These are phyloP conservation scores for Sporisorium graminicola DNA, from an alignment of 1,284 basidiomycete genomes.

Conservation along the genomic window DNA sequence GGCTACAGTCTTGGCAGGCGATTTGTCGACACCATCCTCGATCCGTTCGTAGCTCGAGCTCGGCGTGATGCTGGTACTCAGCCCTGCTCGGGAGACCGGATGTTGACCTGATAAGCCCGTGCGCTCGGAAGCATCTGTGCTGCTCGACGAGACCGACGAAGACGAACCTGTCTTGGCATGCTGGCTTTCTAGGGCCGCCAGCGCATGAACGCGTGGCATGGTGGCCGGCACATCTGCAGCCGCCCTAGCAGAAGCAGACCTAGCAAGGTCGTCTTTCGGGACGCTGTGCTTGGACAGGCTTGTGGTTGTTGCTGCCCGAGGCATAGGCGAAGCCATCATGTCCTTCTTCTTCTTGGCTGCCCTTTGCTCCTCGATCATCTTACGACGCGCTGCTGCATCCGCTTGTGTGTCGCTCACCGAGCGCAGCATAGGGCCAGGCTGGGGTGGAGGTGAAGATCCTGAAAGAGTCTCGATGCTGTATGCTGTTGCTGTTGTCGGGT, in stretches of 20 bases:
- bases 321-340: slow-evolving; percentile 29
- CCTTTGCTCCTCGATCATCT: slow-evolving; percentile 54
- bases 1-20: not conserved
- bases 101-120: slow-evolving; percentile 4
- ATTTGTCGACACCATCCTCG: slow-evolving; percentile 8
- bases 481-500: not conserved
- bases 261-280: not conserved
- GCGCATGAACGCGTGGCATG: slow-evolving; percentile 1
- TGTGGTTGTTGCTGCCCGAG: slow-evolving; percentile 25
- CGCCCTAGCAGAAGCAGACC: not conserved
- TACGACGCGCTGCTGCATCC: slow-evolving; percentile 37
- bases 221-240: not conserved
- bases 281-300: slow-evolving; percentile 13
- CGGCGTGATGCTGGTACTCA: slow-evolving; percentile 41
- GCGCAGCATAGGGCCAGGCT: slow-evolving; percentile 20
- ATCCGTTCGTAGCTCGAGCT: slow-evolving; percentile 55
- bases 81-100: not conserved
- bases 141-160: slow-evolving; percentile 38
- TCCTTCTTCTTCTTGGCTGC: slow-evolving; percentile 47
- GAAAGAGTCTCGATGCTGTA: not conserved
- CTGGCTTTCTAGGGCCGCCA: slow-evolving; percentile 9
- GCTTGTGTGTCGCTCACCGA: slow-evolving; percentile 28
- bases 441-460: slow-evolving; percentile 5
- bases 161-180: slow-evolving; percentile 44
- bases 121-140: slow-evolving; percentile 20